Evolutionary conservation across 2,329 filamentous ascomycete genomes (phyloP), one percentile per base, ranked within the genome.

Genomic region (Verticillium nonalfalfae): DNA sequence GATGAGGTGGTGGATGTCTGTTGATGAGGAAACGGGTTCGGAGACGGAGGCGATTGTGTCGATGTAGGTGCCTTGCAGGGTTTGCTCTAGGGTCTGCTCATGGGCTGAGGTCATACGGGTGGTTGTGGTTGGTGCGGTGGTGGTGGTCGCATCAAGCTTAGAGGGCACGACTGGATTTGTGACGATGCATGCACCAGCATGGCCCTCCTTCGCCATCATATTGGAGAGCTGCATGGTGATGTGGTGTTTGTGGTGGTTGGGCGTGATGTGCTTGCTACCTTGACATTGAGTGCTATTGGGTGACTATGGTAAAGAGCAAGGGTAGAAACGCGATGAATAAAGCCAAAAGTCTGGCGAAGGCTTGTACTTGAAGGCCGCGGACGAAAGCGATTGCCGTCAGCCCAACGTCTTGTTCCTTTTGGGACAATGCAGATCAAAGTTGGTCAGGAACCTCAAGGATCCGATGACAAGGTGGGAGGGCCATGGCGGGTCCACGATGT

Each of bases 1-100:
- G 64, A 75, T 70, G 56, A 75, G 73, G 21, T 72, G 66, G 54
- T 68, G 67, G 58, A 72, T 67, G 35, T 69, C 69, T 2, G 68
- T 69, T 68, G 72, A 73, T 62, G 65, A 67, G 4, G 64, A 66
- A 56, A 75, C 66, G 57, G 70, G 67, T 1, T 72, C 70, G 2
- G 73, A 75, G 52, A 75, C 63, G 31, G 60, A 65, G 59, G 62
- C 67, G 36, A 75, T 68, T 61, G 61, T 70, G 62, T 75, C 59
- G 60, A 73, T 63, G 58, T 66, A 68, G 59, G 62, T 57, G 36
- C 61, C 63, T 34, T 54, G 52, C 4, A 56, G 33, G 31, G 58
- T 21, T 36, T 9, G 35, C 13, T 36, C 35, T 3, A 13, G 9
- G 18, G 45, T 2, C 9, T 50, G 45, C 18, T 9, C 45, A 9